Percentiles rank a stretch among this genome's conserved stretches.
Evolutionary conservation across 2,329 filamentous ascomycete genomes (phyloP).

Genomic region (Orbilia javanica): DNA sequence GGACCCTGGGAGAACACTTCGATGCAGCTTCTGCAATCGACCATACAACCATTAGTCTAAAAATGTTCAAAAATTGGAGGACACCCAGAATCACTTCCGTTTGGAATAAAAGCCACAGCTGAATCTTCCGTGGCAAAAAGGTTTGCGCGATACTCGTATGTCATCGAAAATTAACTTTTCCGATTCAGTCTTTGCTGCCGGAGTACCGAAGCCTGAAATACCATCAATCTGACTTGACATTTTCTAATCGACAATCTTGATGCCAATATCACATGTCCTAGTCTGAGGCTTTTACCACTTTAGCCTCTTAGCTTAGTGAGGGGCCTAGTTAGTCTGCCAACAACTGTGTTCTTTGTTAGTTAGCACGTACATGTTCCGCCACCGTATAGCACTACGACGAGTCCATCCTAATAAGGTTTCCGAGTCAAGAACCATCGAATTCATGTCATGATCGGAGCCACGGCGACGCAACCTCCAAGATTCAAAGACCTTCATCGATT

Average conservation of each 20-base stretch:
- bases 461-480: neutral
- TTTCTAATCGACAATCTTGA: conserved; percentile 18
- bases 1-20: conserved; percentile 4
- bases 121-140: conserved; percentile 9
- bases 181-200: neutral
- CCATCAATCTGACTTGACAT: neutral
- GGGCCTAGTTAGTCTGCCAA: conserved; percentile 28
- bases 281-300: conserved; percentile 22
- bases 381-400: conserved; percentile 7
- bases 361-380: conserved; percentile 3
- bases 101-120: conserved; percentile 4
- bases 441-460: conserved; percentile 44
- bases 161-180: neutral
- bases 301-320: conserved; percentile 30
- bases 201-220: neutral
- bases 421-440: conserved; percentile 6
- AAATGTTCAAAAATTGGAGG: neutral
- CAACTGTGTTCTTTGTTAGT: conserved; percentile 41
- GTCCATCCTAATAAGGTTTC: conserved; percentile 43
- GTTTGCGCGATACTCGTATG: conserved; percentile 10
- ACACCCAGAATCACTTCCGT: neutral
- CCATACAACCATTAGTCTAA: neutral
- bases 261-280: conserved; percentile 41
- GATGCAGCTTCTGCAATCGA: neutral
- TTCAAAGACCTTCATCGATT: conserved; percentile 4